Percentiles rank a stretch among this genome's conserved stretches.
phyloP scores from a whole-genome alignment of 1,284 basidiomycete species.

The Psilocybe mexicana region DNA sequence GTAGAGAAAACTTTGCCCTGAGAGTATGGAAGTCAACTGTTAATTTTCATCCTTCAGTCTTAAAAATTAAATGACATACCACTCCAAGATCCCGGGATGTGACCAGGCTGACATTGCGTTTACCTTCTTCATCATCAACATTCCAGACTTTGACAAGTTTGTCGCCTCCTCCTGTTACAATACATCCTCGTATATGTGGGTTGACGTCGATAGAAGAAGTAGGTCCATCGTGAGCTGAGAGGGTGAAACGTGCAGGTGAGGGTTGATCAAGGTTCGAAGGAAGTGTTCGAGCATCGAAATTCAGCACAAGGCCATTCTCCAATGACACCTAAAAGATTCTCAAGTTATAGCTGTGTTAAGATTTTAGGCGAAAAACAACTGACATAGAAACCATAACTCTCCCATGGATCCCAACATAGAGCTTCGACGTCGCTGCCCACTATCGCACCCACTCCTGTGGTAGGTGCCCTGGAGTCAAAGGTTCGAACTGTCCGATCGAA shows the following conservation, averaged over 20 bases:
- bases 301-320: conserved; percentile 90
- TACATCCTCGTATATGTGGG: conserved; percentile 87
- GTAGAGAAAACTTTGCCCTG: conserved; percentile 96
- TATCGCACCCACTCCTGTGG: conserved; percentile 74
- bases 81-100: conserved; percentile 91
- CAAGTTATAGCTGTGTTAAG: neutral
- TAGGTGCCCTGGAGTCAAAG: conserved; percentile 89
- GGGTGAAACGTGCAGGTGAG: conserved; percentile 80
- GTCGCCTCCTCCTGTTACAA: conserved; percentile 93
- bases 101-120: conserved; percentile 82
- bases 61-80: conserved; percentile 52
- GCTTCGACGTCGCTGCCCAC: conserved; percentile 93
- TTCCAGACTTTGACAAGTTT: conserved; percentile 97
- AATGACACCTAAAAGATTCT: conserved; percentile 68
- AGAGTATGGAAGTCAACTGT: neutral
- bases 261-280: conserved; percentile 62
- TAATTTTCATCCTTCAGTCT: neutral
- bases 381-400: conserved; percentile 85
- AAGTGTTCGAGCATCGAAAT: conserved; percentile 88
- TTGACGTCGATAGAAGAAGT: conserved; percentile 92
- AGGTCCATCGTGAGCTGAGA: conserved; percentile 94
- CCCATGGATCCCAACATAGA: conserved; percentile 96
- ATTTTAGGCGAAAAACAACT: conserved; percentile 27
- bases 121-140: conserved; percentile 65
- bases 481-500: conserved; percentile 93